Evolutionary conservation across 768 basidiomycete genomes (phyloP).

Genomic region (Amanita inopinata): DNA sequence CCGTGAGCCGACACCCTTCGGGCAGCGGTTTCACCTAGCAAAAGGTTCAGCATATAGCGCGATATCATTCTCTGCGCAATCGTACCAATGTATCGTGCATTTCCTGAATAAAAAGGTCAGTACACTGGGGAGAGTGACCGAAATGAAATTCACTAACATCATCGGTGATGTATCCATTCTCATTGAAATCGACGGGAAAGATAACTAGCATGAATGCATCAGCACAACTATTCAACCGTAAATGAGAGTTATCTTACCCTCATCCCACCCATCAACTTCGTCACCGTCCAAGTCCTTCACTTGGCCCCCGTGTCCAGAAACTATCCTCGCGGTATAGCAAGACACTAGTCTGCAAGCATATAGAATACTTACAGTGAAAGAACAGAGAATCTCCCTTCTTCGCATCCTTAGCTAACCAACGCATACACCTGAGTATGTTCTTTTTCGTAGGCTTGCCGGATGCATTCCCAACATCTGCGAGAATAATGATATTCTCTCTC

Average conservation of each 20-base stretch:
- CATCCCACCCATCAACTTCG: constrained; percentile 72
- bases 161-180: constrained; percentile 67
- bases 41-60: background rate
- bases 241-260: constrained; percentile 32
- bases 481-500: constrained; percentile 52
- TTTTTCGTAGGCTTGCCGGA: constrained; percentile 31
- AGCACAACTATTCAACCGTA: background rate
- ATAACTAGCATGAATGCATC: constrained; percentile 40
- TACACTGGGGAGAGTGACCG: background rate
- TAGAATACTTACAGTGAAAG: constrained; percentile 49
- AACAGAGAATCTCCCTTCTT: constrained; percentile 63
- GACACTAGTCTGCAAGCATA: background rate
- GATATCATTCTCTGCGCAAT: background rate
- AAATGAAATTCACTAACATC: constrained; percentile 30
- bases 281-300: constrained; percentile 69
- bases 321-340: constrained; percentile 23
- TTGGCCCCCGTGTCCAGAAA: constrained; percentile 93
- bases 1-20: constrained; percentile 40
- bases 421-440: constrained; percentile 41
- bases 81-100: constrained; percentile 40
- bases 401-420: constrained; percentile 60
- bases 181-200: constrained; percentile 81
- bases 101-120: constrained; percentile 22
- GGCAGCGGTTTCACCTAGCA: constrained; percentile 36
- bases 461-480: constrained; percentile 44